Conservation (phyloP, 169 alveolate genomes). For the Plasmodium inui region DNA sequence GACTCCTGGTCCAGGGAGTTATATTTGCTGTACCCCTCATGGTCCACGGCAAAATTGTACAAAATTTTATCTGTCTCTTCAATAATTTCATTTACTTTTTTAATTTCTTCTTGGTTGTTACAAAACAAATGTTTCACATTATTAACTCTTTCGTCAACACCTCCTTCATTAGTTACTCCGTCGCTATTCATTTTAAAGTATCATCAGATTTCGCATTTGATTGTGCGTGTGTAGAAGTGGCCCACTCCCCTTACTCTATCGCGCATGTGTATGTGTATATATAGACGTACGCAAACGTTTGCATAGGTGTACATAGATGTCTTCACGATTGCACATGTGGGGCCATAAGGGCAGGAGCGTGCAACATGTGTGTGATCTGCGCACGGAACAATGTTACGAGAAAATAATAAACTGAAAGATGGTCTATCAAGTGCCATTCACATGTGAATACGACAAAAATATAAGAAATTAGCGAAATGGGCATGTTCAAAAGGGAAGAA, state of each 20-base stretch:
- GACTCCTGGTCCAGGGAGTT: slow-evolving; percentile 10
- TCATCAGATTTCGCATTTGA: slow-evolving; percentile 11
- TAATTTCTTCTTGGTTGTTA: slow-evolving; percentile 31
- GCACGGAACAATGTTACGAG: not conserved
- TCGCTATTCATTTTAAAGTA: slow-evolving; percentile 8
- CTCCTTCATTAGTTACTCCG: slow-evolving; percentile 8
- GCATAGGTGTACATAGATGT: not conserved
- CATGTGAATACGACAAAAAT: not conserved
- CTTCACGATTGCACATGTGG: not conserved
- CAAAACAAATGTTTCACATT: slow-evolving; percentile 40
- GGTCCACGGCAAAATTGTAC: not conserved
- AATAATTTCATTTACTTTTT: slow-evolving; percentile 36
- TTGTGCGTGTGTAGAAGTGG: not conserved
- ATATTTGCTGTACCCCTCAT: slow-evolving; percentile 20
- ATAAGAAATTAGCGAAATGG: not conserved
- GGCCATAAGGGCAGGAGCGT: not conserved
- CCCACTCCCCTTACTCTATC: not conserved
- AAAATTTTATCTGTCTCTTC: slow-evolving; percentile 6
- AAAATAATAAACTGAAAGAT: not conserved
- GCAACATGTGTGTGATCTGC: not conserved
- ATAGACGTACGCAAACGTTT: not conserved
- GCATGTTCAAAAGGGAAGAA: not conserved
- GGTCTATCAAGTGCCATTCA: not conserved
- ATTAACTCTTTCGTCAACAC: slow-evolving; percentile 14
- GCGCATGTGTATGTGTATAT: not conserved